Conservation (phyloP, 2,329 filamentous ascomycete species). For the Neurospora sp. region DNA sequence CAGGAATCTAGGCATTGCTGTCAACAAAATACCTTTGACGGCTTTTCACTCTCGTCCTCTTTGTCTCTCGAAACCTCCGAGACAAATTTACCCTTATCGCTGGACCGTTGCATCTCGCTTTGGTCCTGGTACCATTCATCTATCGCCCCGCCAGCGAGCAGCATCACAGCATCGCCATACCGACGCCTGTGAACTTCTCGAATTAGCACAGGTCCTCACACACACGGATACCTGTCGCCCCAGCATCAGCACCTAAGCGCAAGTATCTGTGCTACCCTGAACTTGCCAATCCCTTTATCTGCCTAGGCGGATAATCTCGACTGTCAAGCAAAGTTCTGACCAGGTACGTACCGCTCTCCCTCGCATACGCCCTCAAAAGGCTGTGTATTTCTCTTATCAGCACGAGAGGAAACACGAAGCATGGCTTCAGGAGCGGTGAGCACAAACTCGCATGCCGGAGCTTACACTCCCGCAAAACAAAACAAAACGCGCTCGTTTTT, state of each 20-base stretch:
- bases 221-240: background rate
- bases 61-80: background rate
- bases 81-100: background rate
- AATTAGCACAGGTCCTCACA: background rate
- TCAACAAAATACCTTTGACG: background rate
- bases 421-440: constrained; percentile 15
- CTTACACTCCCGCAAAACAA: constrained; percentile 11
- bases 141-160: background rate
- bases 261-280: background rate
- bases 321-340: background rate
- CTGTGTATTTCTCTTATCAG: constrained; percentile 8
- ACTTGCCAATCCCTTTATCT: background rate
- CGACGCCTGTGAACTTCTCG: background rate
- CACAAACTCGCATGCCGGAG: constrained; percentile 11
- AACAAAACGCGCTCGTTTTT: constrained; percentile 3
- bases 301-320: constrained; percentile 1
- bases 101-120: background rate
- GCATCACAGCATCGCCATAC: background rate
- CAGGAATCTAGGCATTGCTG: background rate
- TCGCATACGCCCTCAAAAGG: background rate
- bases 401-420: constrained; percentile 6
- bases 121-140: background rate
- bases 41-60: background rate
- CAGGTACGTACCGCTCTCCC: constrained; percentile 8
- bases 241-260: background rate